A percentile compares a stretch with the other conserved stretches of the same genome.
Conservation (phyloP, 352 stramenopile genomes). For the Globisporangium apiculatum region DNA sequence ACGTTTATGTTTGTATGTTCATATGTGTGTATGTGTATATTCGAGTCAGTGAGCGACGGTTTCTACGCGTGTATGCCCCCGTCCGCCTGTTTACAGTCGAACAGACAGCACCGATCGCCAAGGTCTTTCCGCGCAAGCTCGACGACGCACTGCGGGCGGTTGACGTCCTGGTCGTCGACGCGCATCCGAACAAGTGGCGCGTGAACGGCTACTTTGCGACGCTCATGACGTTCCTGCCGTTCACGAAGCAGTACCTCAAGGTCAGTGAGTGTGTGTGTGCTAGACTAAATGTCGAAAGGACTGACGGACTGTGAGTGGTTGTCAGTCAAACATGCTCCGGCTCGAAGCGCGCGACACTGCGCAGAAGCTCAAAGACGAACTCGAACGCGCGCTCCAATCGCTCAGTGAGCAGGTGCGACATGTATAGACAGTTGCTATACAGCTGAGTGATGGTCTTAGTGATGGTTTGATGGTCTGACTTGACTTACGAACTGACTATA, state of each 20-base stretch:
- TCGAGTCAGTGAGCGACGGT: neutral
- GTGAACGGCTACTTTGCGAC: conserved; percentile 87
- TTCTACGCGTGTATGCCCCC: neutral
- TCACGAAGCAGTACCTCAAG: conserved; percentile 86
- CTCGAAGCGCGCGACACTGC: conserved; percentile 72
- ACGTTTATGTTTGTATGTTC: conserved; percentile 20
- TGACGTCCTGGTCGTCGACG: conserved; percentile 71
- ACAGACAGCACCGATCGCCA: conserved; percentile 52
- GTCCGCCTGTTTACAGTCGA: conserved; percentile 27
- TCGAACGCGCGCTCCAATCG: conserved; percentile 39
- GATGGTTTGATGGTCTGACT: neutral
- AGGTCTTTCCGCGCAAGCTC: conserved; percentile 73
- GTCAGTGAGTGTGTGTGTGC: conserved; percentile 13
- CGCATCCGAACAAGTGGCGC: conserved; percentile 84
- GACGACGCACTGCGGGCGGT: conserved; percentile 75
- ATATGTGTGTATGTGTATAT: no score
- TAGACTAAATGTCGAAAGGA: no score
- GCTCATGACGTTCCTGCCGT: conserved; percentile 83
- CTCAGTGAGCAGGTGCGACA: conserved; percentile 20
- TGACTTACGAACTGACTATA: no score
- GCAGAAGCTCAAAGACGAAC: conserved; percentile 39
- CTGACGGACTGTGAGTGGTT: neutral
- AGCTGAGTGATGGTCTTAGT: neutral
- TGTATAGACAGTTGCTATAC: no score
- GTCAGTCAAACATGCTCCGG: conserved; percentile 78